Evolutionary conservation across 306 rosid species (phyloP).

Genomic region (Myrica gale): DNA sequence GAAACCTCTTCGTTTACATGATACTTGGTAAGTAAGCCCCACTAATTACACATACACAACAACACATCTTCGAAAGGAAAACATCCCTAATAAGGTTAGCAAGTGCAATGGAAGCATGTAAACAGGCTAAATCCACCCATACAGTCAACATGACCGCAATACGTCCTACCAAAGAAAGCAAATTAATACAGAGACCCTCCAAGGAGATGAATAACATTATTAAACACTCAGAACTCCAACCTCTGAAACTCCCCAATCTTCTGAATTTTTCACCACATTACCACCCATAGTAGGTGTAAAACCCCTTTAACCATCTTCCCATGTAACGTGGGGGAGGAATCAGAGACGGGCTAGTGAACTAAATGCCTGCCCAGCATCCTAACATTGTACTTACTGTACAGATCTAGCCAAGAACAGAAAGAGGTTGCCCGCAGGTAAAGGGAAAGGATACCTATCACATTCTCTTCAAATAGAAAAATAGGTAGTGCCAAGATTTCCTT

Average conservation of each 20-base stretch:
- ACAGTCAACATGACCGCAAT: background rate
- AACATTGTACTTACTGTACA: too few relatives aligned
- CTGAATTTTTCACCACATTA: background rate
- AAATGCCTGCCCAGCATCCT: too few relatives aligned
- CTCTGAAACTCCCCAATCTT: background rate
- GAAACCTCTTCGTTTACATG: conserved; percentile 1
- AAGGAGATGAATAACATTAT: background rate
- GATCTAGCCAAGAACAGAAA: too few relatives aligned
- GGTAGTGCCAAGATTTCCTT: background rate
- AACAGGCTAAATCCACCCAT: background rate
- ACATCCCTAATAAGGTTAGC: background rate
- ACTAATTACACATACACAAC: background rate
- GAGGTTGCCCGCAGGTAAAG: too few relatives aligned
- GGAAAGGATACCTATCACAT: too few relatives aligned
- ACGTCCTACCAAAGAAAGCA: background rate
- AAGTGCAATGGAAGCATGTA: background rate
- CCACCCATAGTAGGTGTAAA: background rate
- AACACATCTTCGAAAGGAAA: background rate
- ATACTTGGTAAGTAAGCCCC: background rate
- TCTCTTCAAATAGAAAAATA: background rate
- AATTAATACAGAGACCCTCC: too few relatives aligned
- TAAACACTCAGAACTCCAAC: background rate
- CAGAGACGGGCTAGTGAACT: background rate
- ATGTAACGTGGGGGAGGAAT: background rate
- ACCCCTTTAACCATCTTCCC: background rate